Evolutionary conservation across 2,329 filamentous ascomycete genomes (phyloP), one percentile per base, ranked within the genome.

Genomic region (Mollisia scopiformis): DNA sequence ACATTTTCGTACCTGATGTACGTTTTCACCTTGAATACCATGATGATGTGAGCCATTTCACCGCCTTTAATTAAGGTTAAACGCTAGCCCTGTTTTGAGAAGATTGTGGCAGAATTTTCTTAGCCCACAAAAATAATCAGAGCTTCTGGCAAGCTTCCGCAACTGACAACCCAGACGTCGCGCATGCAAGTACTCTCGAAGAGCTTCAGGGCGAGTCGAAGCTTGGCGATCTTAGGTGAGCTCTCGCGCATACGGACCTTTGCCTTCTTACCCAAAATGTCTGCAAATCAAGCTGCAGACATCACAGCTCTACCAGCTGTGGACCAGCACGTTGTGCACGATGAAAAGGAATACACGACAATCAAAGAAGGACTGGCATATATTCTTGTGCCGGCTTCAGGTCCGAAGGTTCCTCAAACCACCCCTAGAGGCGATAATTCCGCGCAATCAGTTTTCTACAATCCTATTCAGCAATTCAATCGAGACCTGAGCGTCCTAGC

Each of bases 391-490:
- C 87, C 87, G 1, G 79, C 79, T 33, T 77, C 78, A 30, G 78
- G 78, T 13, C 76, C 79, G n/a, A 80, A 77, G 25, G 71, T 80
- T 66, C 73, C 78, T 66, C 73, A 83, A 75, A 67, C 74, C 2
- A 75, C 64, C 54, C 75, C 62, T 62, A 73, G 80, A 59, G 84
- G 86, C 70, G 79, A 83, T 61, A 84, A 88, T 55, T 82, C 86
- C 68, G 81, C 87, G 39, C 84, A 88, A 68, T 90, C 94, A 70
- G 96, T 99, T 58, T 99, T 99, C 73, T 99, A 99, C 83, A 99
- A 99, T 70, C 94, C 95, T 0, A 97, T 99, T 57, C 95, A 99
- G 74, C 95, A 99, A 74, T 99, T 98, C 82, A 99, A 99, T 76
- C 90, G 96, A 50, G 95, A 99, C 74, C 78, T 99, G 66, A 97